Conservation (phyloP, 2,329 filamentous ascomycete genomes). For the Xylaria sp. region DNA sequence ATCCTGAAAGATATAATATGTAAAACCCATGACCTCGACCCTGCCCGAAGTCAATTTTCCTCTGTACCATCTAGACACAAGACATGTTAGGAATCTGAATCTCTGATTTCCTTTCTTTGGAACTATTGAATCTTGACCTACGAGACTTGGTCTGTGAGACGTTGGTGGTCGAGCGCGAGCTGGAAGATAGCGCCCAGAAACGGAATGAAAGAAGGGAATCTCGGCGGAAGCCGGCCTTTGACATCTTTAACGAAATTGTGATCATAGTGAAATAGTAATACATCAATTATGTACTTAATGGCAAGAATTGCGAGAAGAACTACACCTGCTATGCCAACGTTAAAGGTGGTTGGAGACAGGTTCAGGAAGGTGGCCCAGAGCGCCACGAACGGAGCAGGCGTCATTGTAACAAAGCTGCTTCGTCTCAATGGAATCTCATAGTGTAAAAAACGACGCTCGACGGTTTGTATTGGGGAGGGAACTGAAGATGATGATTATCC, state of each 20-base stretch:
- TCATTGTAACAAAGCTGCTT: slow-evolving; percentile 13
- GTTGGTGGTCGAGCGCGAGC: slow-evolving; percentile 25
- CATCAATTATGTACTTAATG: slow-evolving; percentile 25
- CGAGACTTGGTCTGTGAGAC: slow-evolving; percentile 33
- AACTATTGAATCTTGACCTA: slow-evolving; percentile 12
- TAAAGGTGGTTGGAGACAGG: slow-evolving; percentile 14
- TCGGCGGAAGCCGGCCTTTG: slow-evolving; percentile 30
- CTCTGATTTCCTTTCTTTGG: neutral
- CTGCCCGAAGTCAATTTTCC: slow-evolving; percentile 35
- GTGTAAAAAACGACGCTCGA: neutral
- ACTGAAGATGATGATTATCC: neutral
- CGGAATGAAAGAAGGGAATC: slow-evolving; percentile 32
- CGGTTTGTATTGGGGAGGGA: slow-evolving; percentile 1
- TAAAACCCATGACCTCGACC: slow-evolving; percentile 33
- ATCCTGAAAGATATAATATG: slow-evolving; percentile 38
- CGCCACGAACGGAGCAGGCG: slow-evolving; percentile 31
- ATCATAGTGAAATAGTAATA: slow-evolving; percentile 30
- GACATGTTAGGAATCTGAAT: slow-evolving; percentile 5
- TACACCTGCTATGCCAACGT: slow-evolving; percentile 7
- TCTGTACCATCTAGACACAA: slow-evolving; percentile 31
- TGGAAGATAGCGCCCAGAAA: slow-evolving; percentile 31
- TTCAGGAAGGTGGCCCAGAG: slow-evolving; percentile 28
- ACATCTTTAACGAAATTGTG: slow-evolving; percentile 11
- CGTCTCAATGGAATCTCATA: slow-evolving; percentile 1
- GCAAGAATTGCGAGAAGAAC: slow-evolving; percentile 20